Base-by-base conservation (phyloP, 768 basidiomycete genomes). In the Pulveroboletus sp. region DNA sequence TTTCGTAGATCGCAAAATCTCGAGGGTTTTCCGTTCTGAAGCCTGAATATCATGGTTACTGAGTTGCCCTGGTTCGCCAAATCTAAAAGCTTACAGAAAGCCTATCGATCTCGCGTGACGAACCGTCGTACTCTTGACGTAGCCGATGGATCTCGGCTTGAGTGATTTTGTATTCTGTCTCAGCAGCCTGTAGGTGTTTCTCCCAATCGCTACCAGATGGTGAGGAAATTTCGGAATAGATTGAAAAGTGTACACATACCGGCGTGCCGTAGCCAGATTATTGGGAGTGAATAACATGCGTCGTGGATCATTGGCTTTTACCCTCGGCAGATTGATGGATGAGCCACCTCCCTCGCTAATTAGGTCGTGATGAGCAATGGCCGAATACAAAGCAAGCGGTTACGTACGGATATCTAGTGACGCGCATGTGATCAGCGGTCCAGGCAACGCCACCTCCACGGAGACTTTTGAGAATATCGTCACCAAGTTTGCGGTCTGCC, bases 281-380 rank as follows among this genome's bases (percentile, higher is more conserved):
- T 71, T 72, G 12, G 76, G 72, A 4, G 79, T 75, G 56, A 87
- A 75, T 29, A 86, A 60, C 51, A 81, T 70, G 30, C 74, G 72
- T 22, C 70, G 61, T 59, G 64, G 32, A 64, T 79, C 70, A 62
- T 54, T 51, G 11, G 58, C 43, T 2, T 32, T 56, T 30, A 78
- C 32, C 43, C 51, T 50, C 0, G 47, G 48, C 35, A 80, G 45
- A 23, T 71, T 67, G 49, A 68, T 72, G 7, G 82, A 82, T 22
- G 73, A 72, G 50, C 77, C 75, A 70, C 89, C 89, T 43, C 86
- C 87, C 54, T 85, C 85, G 11, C 86, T 89, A 45, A 34, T 52
- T 39, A 9, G 3, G 27, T 7, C 3, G 32, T 24, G 17, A 43
- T 54, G 31, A 45, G 41, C 30, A 12, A 42, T 31, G 43, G 11